phyloP scores from a whole-genome alignment of 805 yeast species.

The Nakazawaea laoshanensis region DNA sequence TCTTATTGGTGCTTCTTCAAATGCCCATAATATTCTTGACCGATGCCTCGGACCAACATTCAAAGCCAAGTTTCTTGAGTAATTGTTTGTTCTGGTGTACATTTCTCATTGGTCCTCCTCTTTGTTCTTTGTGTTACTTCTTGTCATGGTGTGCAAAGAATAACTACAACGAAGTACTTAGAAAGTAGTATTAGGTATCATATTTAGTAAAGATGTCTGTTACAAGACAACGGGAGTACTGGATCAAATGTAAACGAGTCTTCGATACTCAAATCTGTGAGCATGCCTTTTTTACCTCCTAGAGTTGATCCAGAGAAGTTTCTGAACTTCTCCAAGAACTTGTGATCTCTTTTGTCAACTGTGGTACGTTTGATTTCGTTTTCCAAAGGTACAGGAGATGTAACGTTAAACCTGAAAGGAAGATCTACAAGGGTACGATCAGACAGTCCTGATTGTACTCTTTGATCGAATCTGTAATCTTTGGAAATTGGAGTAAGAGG shows the following conservation, averaged over 20 bases:
- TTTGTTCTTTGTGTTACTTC: conserved; percentile 33
- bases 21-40: conserved; percentile 32
- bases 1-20: conserved; percentile 32
- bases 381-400: no score
- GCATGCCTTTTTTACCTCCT: background rate
- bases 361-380: no score
- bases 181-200: background rate
- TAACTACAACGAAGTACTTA: conserved; percentile 4
- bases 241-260: conserved; percentile 10
- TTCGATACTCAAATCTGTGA: conserved; percentile 6
- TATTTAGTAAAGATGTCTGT: background rate
- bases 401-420: no score
- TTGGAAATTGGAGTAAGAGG: no score
- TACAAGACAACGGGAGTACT: conserved; percentile 4
- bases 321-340: conserved; percentile 6
- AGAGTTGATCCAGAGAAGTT: conserved; percentile 8
- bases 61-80: conserved; percentile 28
- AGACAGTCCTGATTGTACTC: conserved; percentile 4
- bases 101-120: conserved; percentile 37
- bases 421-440: no score
- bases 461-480: no score
- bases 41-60: conserved; percentile 20
- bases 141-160: conserved; percentile 30
- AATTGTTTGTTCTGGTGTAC: conserved; percentile 38
- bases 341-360: no score